Evolutionary conservation across 352 stramenopile genomes (phyloP).

Genomic region (Phytophthora pluvialis): DNA sequence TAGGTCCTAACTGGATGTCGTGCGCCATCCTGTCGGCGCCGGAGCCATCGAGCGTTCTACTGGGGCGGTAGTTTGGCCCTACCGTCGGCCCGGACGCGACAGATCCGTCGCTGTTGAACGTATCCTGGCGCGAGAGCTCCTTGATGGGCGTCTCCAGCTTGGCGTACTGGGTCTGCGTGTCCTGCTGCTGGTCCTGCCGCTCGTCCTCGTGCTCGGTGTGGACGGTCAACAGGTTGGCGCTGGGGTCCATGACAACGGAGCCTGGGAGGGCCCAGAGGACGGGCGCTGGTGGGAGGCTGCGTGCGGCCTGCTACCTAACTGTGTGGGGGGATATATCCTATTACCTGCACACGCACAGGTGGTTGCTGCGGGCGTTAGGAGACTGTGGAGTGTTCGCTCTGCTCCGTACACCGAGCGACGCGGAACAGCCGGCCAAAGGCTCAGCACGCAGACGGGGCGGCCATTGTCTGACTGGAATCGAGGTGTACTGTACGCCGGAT

Average conservation of each 20-base stretch:
- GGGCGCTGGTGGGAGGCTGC: not conserved
- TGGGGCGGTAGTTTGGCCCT: conserved; percentile 4
- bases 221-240: conserved; percentile 2
- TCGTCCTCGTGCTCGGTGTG: conserved; percentile 2
- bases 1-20: conserved; percentile 22
- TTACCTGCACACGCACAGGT: conserved; percentile 2
- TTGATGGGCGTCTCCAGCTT: conserved; percentile 52
- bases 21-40: conserved; percentile 9
- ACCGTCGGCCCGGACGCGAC: conserved; percentile 16
- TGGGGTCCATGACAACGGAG: conserved; percentile 15
- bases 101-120: conserved; percentile 43
- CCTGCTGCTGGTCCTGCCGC: not conserved
- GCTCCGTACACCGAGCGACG: conserved; percentile 2
- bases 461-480: conserved; percentile 12
- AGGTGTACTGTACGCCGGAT: not conserved
- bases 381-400: not conserved
- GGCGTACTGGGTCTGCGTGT: conserved; percentile 35
- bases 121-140: conserved; percentile 39
- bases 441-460: conserved; percentile 14
- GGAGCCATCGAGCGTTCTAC: not conserved
- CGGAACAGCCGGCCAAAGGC: conserved; percentile 14
- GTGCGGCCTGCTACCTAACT: conserved; percentile 2
- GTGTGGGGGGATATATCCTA: not conserved
- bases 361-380: not conserved
- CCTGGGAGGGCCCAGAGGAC: not conserved